Evolutionary conservation across 345 rosid species (phyloP), one percentile per base, ranked within the genome.

Genomic region (Erysimum cheiranthoides): DNA sequence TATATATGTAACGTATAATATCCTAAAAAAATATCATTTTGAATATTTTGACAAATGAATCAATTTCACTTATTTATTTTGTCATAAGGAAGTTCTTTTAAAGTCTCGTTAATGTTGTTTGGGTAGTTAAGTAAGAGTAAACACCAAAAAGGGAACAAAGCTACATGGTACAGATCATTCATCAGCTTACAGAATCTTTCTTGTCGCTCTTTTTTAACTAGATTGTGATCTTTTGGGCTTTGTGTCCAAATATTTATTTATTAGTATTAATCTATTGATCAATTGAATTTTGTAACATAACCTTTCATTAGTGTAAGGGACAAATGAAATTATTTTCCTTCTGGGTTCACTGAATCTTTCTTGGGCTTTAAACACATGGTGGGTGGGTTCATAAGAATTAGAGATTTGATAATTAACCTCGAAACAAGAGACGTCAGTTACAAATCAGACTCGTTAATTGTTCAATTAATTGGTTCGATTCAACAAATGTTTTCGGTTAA

Each of bases 171-270:
- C 81, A 78, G 78, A 78, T 78, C 74, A 73, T 68, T 45, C 65
- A 78, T 67, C 61, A 73, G 70, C 61, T 58, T 77, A 58, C 18
- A 78, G 74, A 67, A 78, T 68, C 78, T 78, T 73, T 60, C 28
- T 73, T 78, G 78, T 78, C 78, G 70, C 70, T 78, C 50, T 73
- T 78, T 60, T 51, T 61, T 6, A 73, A 73, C 78, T 78, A 73
- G 81, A 78, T 78, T 73, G 78, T 45, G 66, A 78, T 78, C 78
- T 78, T 73, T 78, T 68, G 81, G 81, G 74, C 66, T 78, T 73
- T 68, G 81, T 67, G 78, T 68, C 73, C 70, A 66, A 21, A 58
- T 57, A 39, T 27, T 65, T 78, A 57, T 49, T 50, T 72, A 66
- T 42, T 49, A 49, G 16, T 38, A 38, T 69, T 64, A 63, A 56